These are phyloP conservation scores for Corrigiola litoralis DNA, from an alignment of 179 eudicot genomes.

Conservation along the genomic window DNA sequence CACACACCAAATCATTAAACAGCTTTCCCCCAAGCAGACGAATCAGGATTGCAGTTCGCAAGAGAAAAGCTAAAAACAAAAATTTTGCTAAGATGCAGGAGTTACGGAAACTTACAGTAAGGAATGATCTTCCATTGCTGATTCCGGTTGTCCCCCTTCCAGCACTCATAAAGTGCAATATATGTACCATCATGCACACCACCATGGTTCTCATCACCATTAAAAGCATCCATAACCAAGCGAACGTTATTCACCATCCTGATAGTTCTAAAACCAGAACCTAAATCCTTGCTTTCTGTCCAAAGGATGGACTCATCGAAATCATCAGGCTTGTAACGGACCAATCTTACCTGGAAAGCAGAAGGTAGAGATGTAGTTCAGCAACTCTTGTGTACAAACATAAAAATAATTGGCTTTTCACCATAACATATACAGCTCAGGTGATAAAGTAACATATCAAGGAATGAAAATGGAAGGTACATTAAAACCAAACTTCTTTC, in stretches of 20 bases:
- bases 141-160: slow-evolving; percentile 75
- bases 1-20: too few species aligned
- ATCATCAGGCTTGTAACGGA: slow-evolving; percentile 39
- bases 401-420: too few species aligned
- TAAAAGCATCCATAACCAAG: slow-evolving; percentile 67
- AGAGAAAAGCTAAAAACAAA: neutral
- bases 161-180: slow-evolving; percentile 60
- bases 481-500: too few species aligned
- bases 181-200: slow-evolving; percentile 72
- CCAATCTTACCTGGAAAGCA: slow-evolving; percentile 52
- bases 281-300: slow-evolving; percentile 72
- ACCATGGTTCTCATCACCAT: slow-evolving; percentile 83
- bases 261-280: slow-evolving; percentile 55
- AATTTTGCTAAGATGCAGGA: neutral
- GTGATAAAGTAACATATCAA: too few species aligned
- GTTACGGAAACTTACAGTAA: slow-evolving; percentile 43
- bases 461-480: too few species aligned
- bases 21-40: too few species aligned
- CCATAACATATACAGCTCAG: too few species aligned
- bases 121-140: slow-evolving; percentile 76
- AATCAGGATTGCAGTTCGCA: neutral
- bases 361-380: neutral
- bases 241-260: slow-evolving; percentile 69
- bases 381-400: too few species aligned
- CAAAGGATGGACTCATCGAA: slow-evolving; percentile 69